Conservation (phyloP, 257 asterid species). For the Nemophila menziesii region DNA sequence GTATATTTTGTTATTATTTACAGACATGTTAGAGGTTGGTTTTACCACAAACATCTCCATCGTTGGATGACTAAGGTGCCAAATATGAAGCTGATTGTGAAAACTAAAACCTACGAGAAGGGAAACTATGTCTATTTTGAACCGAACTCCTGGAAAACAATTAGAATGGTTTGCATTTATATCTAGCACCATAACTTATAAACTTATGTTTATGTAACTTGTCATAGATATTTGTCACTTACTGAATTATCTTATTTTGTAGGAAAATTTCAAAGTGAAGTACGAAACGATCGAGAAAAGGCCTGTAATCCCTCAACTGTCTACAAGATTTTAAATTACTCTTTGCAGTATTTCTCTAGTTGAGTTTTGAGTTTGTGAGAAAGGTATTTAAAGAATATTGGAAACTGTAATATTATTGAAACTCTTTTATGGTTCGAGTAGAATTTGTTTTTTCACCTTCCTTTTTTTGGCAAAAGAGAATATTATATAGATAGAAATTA, state of each 20-base stretch:
- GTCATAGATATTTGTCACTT: conserved; percentile 1
- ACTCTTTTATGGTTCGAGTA: no score
- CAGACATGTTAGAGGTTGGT: conserved; percentile 77
- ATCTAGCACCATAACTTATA: background rate
- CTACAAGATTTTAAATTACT: conserved; percentile 2
- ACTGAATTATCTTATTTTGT: conserved; percentile 12
- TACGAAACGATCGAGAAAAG: conserved; percentile 64
- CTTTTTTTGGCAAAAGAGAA: no score
- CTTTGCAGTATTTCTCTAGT: background rate
- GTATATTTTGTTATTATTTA: background rate
- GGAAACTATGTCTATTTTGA: conserved; percentile 60
- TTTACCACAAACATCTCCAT: conserved; percentile 57
- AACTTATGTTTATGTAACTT: background rate
- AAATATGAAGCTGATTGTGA: conserved; percentile 54
- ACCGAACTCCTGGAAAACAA: conserved; percentile 61
- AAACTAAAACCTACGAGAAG: conserved; percentile 50
- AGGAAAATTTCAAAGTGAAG: conserved; percentile 61
- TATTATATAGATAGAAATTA: no score
- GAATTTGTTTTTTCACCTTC: no score
- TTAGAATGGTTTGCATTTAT: conserved; percentile 43
- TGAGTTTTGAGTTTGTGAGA: no score
- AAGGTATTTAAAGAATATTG: no score
- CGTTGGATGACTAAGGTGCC: conserved; percentile 51
- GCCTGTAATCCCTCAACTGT: conserved; percentile 35
- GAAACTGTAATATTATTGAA: no score